Evolutionary conservation across 352 stramenopile genomes (phyloP).

Genomic region (Lagenidium sp.): DNA sequence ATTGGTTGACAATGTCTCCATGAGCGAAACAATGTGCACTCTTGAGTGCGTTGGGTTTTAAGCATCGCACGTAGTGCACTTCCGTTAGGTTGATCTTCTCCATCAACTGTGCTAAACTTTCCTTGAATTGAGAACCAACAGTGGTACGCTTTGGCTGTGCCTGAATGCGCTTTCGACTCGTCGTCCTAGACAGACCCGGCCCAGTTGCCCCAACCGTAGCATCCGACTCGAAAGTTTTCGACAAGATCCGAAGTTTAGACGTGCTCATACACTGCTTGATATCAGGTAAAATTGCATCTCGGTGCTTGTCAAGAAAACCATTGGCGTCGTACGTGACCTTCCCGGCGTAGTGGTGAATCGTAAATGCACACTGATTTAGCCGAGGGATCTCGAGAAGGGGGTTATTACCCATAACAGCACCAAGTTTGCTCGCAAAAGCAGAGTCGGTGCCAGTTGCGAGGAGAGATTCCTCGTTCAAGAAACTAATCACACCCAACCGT

Average conservation of each 20-base stretch:
- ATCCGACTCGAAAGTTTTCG: conserved; percentile 57
- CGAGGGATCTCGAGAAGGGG: conserved; percentile 74
- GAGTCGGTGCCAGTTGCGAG: conserved; percentile 75
- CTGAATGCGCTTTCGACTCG: conserved; percentile 33
- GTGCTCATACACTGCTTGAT: conserved; percentile 84
- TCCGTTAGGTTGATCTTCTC: conserved; percentile 82
- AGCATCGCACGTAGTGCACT: conserved; percentile 80
- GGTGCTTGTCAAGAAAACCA: conserved; percentile 82
- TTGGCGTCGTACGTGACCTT: conserved; percentile 81
- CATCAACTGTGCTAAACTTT: conserved; percentile 76
- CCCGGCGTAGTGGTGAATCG: conserved; percentile 79
- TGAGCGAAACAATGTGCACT: conserved; percentile 65
- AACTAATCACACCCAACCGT: conserved; percentile 79
- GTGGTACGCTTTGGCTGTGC: conserved; percentile 59
- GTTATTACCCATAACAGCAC: conserved; percentile 85
- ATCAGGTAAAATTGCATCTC: conserved; percentile 72
- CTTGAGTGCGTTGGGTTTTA: conserved; percentile 79
- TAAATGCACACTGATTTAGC: conserved; percentile 76
- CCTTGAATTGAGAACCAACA: conserved; percentile 81
- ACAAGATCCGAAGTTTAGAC: conserved; percentile 48
- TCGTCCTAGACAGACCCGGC: not conserved
- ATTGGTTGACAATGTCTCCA: conserved; percentile 67
- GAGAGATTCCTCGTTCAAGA: conserved; percentile 88
- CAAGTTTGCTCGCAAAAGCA: conserved; percentile 84
- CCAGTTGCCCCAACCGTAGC: not conserved